Conservation (phyloP, 768 basidiomycete species). For the Strobilomyces echinocephalus region DNA sequence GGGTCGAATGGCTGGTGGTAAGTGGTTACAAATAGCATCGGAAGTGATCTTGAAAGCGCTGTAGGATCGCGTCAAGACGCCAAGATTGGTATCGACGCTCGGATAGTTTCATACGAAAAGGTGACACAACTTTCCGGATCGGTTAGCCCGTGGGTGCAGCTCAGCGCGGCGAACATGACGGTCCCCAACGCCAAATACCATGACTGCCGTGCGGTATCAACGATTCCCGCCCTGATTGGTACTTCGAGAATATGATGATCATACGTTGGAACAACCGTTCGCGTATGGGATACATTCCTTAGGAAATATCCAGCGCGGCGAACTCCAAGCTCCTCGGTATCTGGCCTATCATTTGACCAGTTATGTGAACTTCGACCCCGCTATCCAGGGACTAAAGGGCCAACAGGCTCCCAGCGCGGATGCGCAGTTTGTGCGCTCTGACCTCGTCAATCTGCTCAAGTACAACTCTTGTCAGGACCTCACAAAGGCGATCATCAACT, state of each 20-base stretch:
- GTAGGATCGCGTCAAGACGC: slow-evolving; percentile 39
- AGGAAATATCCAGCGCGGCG: slow-evolving; percentile 70
- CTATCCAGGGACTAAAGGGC: slow-evolving; percentile 45
- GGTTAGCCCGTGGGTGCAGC: no score
- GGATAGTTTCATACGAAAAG: slow-evolving; percentile 73
- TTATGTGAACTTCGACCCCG: slow-evolving; percentile 75
- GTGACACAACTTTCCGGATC: slow-evolving; percentile 59
- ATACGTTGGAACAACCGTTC: slow-evolving; percentile 88
- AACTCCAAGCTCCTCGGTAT: slow-evolving; percentile 67
- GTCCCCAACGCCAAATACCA: no score
- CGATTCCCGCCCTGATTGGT: slow-evolving; percentile 97
- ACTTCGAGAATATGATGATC: slow-evolving; percentile 88
- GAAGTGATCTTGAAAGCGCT: slow-evolving; percentile 3
- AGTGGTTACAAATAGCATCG: slow-evolving; percentile 17
- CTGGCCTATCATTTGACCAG: slow-evolving; percentile 84
- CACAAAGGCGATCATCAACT: slow-evolving; percentile 63
- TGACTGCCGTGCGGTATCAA: slow-evolving; percentile 89
- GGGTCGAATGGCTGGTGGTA: slow-evolving; percentile 76
- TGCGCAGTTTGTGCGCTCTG: slow-evolving; percentile 65
- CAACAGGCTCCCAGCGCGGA: slow-evolving; percentile 41
- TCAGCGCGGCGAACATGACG: no score
- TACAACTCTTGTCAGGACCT: slow-evolving; percentile 72
- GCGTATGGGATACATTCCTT: slow-evolving; percentile 77
- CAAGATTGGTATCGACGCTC: slow-evolving; percentile 78
- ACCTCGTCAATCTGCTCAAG: slow-evolving; percentile 71